Evolutionary conservation across 1,284 basidiomycete genomes (phyloP).

Genomic region (Fomitopsis betulina): DNA sequence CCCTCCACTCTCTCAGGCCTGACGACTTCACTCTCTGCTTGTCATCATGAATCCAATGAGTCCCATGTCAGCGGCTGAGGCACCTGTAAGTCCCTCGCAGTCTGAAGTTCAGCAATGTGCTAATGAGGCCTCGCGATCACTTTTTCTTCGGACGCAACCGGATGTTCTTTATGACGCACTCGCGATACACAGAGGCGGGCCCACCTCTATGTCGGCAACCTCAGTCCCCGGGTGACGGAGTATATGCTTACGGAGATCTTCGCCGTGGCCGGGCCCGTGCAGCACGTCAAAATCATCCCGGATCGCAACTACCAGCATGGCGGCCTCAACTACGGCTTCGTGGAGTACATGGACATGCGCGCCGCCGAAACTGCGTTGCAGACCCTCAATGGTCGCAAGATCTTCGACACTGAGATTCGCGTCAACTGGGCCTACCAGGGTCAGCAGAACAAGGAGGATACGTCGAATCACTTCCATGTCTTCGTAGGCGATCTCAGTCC

Average conservation of each 20-base stretch:
- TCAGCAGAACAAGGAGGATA: constrained; percentile 94
- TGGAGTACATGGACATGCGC: constrained; percentile 96
- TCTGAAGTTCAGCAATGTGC: neutral
- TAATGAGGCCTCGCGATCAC: constrained; percentile 3
- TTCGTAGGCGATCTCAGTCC: constrained; percentile 98
- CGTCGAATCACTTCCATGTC: constrained; percentile 93
- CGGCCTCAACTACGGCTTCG: constrained; percentile 97
- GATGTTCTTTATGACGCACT: neutral
- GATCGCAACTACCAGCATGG: constrained; percentile 98
- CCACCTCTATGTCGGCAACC: constrained; percentile 96
- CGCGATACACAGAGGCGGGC: constrained; percentile 60
- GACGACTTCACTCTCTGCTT: constrained; percentile 38
- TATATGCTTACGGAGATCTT: constrained; percentile 97
- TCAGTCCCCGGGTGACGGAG: constrained; percentile 90
- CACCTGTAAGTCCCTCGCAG: constrained; percentile 53
- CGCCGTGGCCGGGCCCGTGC: constrained; percentile 90
- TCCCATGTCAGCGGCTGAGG: constrained; percentile 62
- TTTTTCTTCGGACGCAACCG: neutral
- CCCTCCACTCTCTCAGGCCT: constrained; percentile 25
- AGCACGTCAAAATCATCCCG: constrained; percentile 98
- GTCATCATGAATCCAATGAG: constrained; percentile 75
- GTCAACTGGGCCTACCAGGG: constrained; percentile 99
- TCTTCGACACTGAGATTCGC: constrained; percentile 95
- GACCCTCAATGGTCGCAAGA: constrained; percentile 96
- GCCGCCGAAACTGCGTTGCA: constrained; percentile 95